Evolutionary conservation across 768 basidiomycete species (phyloP).

Genomic region (Fistulinella prunicolor): DNA sequence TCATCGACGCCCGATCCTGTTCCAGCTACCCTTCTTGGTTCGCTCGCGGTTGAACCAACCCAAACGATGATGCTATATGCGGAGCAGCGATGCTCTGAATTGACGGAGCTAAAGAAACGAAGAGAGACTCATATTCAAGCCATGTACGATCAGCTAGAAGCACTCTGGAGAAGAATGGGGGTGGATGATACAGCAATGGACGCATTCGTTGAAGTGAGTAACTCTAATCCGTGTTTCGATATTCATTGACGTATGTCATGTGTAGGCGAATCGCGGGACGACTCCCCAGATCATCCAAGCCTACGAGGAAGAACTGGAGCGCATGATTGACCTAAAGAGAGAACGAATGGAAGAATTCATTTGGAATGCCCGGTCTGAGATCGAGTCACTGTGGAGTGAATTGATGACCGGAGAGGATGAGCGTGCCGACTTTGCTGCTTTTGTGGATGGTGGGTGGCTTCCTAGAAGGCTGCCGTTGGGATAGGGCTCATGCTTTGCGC

Average conservation of each 20-base stretch:
- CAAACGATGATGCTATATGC: conserved; percentile 74
- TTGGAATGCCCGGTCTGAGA: conserved; percentile 75
- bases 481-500: not conserved
- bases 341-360: conserved; percentile 88
- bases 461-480: not conserved
- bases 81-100: conserved; percentile 47
- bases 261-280: conserved; percentile 62
- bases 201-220: conserved; percentile 74
- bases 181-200: conserved; percentile 81
- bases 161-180: conserved; percentile 85
- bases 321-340: conserved; percentile 86
- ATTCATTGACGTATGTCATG: not conserved
- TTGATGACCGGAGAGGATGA: conserved; percentile 85
- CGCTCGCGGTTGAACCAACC: conserved; percentile 68
- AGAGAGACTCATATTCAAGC: conserved; percentile 86
- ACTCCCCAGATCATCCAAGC: conserved; percentile 72
- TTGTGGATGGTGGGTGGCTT: conserved; percentile 66
- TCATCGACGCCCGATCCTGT: conserved; percentile 23
- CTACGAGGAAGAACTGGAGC: conserved; percentile 86
- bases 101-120: conserved; percentile 70
- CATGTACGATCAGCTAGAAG: conserved; percentile 91
- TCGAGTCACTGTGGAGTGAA: conserved; percentile 78
- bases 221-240: not conserved
- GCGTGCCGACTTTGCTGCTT: conserved; percentile 74
- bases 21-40: conserved; percentile 24